Evolutionary conservation across 139 green algal species (phyloP).

Genomic region (Raphidocelis subcapitata): DNA sequence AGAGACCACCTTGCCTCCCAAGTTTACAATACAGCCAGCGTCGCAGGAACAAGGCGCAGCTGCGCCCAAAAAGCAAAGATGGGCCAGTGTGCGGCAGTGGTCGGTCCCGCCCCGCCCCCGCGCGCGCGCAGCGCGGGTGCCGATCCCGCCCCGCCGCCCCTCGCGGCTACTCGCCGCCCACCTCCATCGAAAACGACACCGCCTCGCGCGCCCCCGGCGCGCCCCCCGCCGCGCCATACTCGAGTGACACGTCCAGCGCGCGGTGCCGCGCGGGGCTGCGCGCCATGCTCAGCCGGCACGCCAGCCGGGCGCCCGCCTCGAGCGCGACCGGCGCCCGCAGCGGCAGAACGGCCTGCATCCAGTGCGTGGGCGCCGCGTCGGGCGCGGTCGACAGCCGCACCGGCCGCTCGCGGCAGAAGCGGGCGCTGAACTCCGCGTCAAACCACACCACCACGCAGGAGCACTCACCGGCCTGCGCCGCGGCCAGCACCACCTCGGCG

Average conservation of each 20-base stretch:
- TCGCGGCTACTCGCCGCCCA: no score
- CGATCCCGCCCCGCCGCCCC: no score
- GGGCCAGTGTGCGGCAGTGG: no score
- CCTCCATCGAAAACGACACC: no score
- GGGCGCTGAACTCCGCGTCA: constrained; percentile 81
- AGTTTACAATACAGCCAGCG: no score
- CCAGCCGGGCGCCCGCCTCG: constrained; percentile 22
- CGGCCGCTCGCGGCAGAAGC: constrained; percentile 78
- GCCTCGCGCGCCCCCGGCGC: background rate
- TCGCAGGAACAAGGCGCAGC: no score
- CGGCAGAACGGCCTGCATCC: constrained; percentile 88
- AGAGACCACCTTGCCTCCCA: no score
- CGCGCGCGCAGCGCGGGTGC: no score
- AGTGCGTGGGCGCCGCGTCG: constrained; percentile 76
- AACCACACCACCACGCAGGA: constrained; percentile 91
- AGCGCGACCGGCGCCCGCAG: constrained; percentile 64
- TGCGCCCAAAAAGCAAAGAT: no score
- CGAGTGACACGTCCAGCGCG: constrained; percentile 67
- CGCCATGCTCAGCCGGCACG: constrained; percentile 71
- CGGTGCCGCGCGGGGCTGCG: constrained; percentile 55
- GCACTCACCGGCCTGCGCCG: background rate
- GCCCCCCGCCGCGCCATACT: constrained; percentile 1
- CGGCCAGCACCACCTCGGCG: constrained; percentile 52
- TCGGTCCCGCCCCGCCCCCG: no score
- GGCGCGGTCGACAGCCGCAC: constrained; percentile 85